Percentiles rank a stretch among this genome's conserved stretches.
Conservation (phyloP, 2,329 filamentous ascomycete species). For the Calonectria hongkongensis region DNA sequence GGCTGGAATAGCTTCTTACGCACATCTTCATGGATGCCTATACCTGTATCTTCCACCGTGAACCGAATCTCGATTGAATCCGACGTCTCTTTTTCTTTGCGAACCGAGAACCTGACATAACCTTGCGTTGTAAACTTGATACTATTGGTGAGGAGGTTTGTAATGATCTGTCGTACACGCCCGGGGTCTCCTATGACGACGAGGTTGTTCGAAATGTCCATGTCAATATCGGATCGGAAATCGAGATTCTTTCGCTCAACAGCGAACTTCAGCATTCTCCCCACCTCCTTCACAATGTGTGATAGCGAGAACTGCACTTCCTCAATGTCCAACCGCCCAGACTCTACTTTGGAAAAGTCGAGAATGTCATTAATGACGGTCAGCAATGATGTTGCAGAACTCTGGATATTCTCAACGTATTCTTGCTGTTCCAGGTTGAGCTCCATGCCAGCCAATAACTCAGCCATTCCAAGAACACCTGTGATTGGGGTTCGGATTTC, state of each 20-base stretch:
- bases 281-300: constrained; percentile 85
- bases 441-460: constrained; percentile 81
- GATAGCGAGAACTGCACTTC: constrained; percentile 87
- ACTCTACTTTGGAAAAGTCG: constrained; percentile 92
- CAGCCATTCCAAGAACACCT: constrained; percentile 87
- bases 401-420: constrained; percentile 85
- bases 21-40: constrained; percentile 87
- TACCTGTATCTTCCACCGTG: constrained; percentile 84
- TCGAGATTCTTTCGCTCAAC: constrained; percentile 86
- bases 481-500: constrained; percentile 78
- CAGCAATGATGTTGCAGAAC: constrained; percentile 86
- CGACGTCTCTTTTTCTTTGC: constrained; percentile 77
- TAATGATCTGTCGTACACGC: constrained; percentile 87
- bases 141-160: constrained; percentile 85
- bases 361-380: constrained; percentile 95
- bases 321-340: constrained; percentile 84
- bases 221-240: constrained; percentile 79
- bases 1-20: constrained; percentile 84
- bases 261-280: constrained; percentile 91
- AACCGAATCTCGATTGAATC: constrained; percentile 82
- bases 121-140: constrained; percentile 85
- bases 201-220: constrained; percentile 78
- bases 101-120: constrained; percentile 79
- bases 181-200: constrained; percentile 92
- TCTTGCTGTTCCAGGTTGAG: constrained; percentile 83